A percentile compares a stretch with the other conserved stretches of the same genome.
These are phyloP conservation scores for Firmiana major DNA, from an alignment of 345 rosid species.

Conservation along the genomic window DNA sequence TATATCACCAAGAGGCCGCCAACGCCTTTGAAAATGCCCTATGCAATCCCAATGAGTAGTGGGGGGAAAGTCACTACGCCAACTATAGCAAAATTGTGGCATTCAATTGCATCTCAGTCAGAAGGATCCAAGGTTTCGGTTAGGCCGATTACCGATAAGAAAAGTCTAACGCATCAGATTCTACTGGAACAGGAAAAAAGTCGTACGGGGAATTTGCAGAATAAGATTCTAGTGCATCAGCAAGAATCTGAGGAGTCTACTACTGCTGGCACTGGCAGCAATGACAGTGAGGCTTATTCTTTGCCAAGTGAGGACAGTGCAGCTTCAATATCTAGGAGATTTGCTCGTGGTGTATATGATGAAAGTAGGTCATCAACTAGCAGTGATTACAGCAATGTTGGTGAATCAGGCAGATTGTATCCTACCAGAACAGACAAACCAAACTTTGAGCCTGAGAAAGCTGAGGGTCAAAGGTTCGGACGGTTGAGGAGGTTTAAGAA, in stretches of 20 bases:
- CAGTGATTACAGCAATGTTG: conserved; percentile 14
- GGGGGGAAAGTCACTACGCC: neutral
- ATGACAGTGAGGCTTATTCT: conserved; percentile 13
- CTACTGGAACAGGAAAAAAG: conserved; percentile 7
- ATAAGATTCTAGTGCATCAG: neutral
- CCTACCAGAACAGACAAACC: conserved; percentile 15
- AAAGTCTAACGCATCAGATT: conserved; percentile 19
- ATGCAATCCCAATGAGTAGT: neutral
- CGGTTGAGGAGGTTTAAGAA: conserved; percentile 49
- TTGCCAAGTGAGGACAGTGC: neutral
- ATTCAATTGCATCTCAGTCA: conserved; percentile 12
- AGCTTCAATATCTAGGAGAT: neutral
- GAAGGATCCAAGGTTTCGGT: conserved; percentile 15
- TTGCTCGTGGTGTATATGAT: neutral
- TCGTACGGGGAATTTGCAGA: conserved; percentile 1
- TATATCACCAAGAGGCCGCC: conserved; percentile 13
- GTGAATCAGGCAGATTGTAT: neutral
- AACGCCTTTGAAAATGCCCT: neutral
- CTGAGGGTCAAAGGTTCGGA: conserved; percentile 26
- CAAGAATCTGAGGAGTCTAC: conserved; percentile 26
- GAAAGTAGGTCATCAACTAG: conserved; percentile 14
- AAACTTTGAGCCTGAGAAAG: conserved; percentile 17
- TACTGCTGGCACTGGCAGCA: conserved; percentile 15
- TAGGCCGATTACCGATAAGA: conserved; percentile 10
- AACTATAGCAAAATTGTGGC: conserved; percentile 15